These are phyloP conservation scores for Mucor mucedo DNA, from an alignment of 371 early-diverging fungal species.

Conservation along the genomic window DNA sequence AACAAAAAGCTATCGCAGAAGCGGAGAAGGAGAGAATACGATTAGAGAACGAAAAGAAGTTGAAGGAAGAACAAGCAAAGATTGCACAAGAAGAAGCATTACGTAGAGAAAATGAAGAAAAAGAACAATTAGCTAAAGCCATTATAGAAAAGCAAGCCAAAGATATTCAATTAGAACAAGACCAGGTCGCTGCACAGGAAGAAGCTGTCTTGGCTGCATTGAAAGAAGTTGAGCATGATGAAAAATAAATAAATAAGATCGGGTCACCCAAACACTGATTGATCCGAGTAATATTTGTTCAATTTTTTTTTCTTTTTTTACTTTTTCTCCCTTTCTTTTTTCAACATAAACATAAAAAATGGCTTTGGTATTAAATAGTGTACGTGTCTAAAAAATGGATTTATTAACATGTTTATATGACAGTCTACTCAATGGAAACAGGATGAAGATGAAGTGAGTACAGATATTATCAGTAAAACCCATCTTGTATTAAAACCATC, in stretches of 20 bases:
- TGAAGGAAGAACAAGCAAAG: slow-evolving; percentile 18
- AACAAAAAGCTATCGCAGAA: slow-evolving; percentile 18
- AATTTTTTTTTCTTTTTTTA: slow-evolving; percentile 2
- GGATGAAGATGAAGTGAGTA: slow-evolving; percentile 15
- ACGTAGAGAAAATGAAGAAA: slow-evolving; percentile 21
- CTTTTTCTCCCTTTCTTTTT: background rate
- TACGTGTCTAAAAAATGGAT: background rate
- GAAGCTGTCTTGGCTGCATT: slow-evolving; percentile 17
- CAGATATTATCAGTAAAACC: background rate
- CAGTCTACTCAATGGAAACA: slow-evolving; percentile 17
- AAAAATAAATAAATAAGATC: slow-evolving; percentile 13
- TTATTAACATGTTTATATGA: background rate
- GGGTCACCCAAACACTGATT: slow-evolving; percentile 8
- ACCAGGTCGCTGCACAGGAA: slow-evolving; percentile 4
- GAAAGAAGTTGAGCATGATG: slow-evolving; percentile 20
- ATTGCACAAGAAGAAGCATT: slow-evolving; percentile 26
- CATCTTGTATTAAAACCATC: no score
- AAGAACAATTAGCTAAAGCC: slow-evolving; percentile 7
- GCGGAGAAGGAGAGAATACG: slow-evolving; percentile 8
- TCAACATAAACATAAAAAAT: background rate
- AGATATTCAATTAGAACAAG: background rate
- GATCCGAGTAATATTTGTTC: slow-evolving; percentile 10
- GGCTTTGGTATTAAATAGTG: slow-evolving; percentile 6
- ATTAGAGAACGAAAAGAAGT: slow-evolving; percentile 13
- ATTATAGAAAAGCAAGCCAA: slow-evolving; percentile 3